A percentile compares a stretch with the other conserved stretches of the same genome.
Evolutionary conservation across 2,329 filamentous ascomycete species (phyloP).

Genomic region (Colletotrichum sp.): DNA sequence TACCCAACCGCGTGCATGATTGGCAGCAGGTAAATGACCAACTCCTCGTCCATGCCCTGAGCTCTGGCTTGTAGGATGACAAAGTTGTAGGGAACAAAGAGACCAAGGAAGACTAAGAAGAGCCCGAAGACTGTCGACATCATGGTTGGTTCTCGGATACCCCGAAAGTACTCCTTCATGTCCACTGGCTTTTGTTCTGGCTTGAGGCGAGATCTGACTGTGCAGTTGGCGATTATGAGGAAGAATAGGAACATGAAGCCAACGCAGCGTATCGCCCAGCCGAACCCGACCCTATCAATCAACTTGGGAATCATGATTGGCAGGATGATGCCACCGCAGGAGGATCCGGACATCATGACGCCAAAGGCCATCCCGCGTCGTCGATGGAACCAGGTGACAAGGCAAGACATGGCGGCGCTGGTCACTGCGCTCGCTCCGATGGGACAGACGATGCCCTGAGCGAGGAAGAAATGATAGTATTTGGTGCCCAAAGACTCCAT

Average conservation of each 20-base stretch:
- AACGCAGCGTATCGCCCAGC: constrained; percentile 53
- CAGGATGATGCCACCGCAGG: constrained; percentile 60
- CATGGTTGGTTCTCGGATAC: constrained; percentile 51
- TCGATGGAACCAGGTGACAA: constrained; percentile 56
- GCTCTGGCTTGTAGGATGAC: constrained; percentile 51
- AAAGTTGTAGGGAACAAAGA: constrained; percentile 59
- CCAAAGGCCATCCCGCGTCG: constrained; percentile 58
- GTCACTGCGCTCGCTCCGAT: constrained; percentile 49
- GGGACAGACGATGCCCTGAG: constrained; percentile 43
- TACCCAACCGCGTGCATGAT: constrained; percentile 62
- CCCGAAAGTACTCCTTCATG: constrained; percentile 47
- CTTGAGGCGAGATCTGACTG: constrained; percentile 45
- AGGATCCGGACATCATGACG: constrained; percentile 56
- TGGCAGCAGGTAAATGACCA: constrained; percentile 52
- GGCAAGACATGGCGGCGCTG: constrained; percentile 43
- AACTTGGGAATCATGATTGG: constrained; percentile 64
- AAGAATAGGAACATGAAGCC: constrained; percentile 49
- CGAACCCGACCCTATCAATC: constrained; percentile 47
- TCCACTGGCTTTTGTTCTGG: constrained; percentile 49
- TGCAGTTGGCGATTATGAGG: constrained; percentile 36
- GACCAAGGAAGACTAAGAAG: constrained; percentile 60
- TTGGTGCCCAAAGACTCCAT: constrained; percentile 57
- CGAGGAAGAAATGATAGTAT: constrained; percentile 51
- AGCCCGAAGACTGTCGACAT: constrained; percentile 44
- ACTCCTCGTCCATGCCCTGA: constrained; percentile 41